Conservation (phyloP, 768 basidiomycete genomes). For the Tephrocybe sp. region DNA sequence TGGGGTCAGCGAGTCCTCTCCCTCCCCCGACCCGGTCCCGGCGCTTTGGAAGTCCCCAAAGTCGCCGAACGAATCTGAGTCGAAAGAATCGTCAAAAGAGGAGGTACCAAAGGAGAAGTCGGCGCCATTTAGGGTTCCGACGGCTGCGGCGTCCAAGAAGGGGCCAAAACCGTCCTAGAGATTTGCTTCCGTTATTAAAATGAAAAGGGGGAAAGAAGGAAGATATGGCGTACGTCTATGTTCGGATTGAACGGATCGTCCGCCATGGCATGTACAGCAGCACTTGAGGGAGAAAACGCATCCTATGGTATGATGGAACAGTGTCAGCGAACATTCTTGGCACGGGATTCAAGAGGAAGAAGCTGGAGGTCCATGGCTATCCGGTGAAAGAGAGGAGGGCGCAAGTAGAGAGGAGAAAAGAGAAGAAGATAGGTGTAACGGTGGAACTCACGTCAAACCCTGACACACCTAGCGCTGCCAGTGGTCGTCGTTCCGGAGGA, state of each 20-base stretch:
- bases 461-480: constrained; percentile 28
- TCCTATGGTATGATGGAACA: constrained; percentile 36
- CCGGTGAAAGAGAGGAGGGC: neutral
- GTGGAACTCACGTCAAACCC: constrained; percentile 55
- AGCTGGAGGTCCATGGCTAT: neutral
- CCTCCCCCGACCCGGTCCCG: constrained; percentile 12
- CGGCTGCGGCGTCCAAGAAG: constrained; percentile 66
- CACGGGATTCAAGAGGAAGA: neutral
- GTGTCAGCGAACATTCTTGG: neutral
- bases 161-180: constrained; percentile 73
- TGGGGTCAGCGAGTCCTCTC: constrained; percentile 50
- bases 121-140: constrained; percentile 11
- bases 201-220: neutral
- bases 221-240: constrained; percentile 47
- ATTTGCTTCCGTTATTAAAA: neutral
- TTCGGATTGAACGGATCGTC: constrained; percentile 52
- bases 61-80: constrained; percentile 66
- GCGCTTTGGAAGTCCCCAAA: constrained; percentile 78
- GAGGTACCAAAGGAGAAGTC: constrained; percentile 61
- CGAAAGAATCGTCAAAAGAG: constrained; percentile 67
- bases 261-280: constrained; percentile 34
- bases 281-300: constrained; percentile 43
- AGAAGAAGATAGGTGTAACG: too few species aligned
- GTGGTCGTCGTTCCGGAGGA: constrained; percentile 43
- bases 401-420: neutral